A percentile compares a stretch with the other conserved stretches of the same genome.
These are phyloP conservation scores for Alternaria gansuensis DNA, from an alignment of 2,329 filamentous ascomycete genomes.

Conservation along the genomic window DNA sequence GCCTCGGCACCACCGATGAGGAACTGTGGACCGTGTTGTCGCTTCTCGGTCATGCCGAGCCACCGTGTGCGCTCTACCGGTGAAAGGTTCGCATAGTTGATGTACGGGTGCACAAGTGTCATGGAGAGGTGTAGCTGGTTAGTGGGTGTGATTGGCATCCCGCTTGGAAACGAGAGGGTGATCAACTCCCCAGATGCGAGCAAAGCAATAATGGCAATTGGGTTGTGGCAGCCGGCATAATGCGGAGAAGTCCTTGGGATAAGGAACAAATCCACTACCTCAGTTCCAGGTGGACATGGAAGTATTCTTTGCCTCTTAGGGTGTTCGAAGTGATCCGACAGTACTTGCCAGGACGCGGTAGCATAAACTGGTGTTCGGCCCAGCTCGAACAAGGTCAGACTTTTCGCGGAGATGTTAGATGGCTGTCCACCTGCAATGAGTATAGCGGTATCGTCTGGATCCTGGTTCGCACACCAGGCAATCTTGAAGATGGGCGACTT, in stretches of 20 bases:
- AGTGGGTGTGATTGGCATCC: slow-evolving; percentile 88
- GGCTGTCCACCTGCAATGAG: slow-evolving; percentile 83
- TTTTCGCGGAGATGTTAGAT: slow-evolving; percentile 72
- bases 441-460: slow-evolving; percentile 91
- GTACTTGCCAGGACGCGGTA: slow-evolving; percentile 86
- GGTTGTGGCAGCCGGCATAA: slow-evolving; percentile 88
- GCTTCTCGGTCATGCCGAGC: slow-evolving; percentile 88
- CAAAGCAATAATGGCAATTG: slow-evolving; percentile 81
- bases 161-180: slow-evolving; percentile 90
- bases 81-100: slow-evolving; percentile 75
- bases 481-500: slow-evolving; percentile 81
- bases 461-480: slow-evolving; percentile 92
- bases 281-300: slow-evolving; percentile 77
- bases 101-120: slow-evolving; percentile 89
- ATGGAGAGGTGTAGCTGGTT: slow-evolving; percentile 91
- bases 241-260: slow-evolving; percentile 85
- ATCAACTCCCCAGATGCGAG: slow-evolving; percentile 87
- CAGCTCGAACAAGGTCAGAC: slow-evolving; percentile 87
- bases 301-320: slow-evolving; percentile 75
- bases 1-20: slow-evolving; percentile 81
- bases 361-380: slow-evolving; percentile 89
- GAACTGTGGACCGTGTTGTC: slow-evolving; percentile 79
- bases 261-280: slow-evolving; percentile 81
- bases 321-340: slow-evolving; percentile 80
- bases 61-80: slow-evolving; percentile 80